phyloP scores from a whole-genome alignment of 352 stramenopile genomes.

The Phytophthora boehmeriae region DNA sequence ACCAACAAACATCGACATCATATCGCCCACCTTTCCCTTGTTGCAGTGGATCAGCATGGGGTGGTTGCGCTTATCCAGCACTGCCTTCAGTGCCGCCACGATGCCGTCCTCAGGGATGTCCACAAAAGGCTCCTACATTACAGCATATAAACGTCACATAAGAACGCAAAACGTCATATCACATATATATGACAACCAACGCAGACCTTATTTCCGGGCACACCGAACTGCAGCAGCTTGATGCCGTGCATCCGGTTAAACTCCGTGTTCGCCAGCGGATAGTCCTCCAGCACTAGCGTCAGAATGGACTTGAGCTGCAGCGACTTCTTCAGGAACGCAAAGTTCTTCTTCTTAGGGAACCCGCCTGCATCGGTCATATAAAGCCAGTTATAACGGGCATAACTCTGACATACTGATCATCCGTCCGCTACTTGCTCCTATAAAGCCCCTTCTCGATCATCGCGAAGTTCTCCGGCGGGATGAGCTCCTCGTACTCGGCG shows the following conservation, averaged over 20 bases:
- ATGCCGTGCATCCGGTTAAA: conserved; percentile 86
- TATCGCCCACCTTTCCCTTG: conserved; percentile 71
- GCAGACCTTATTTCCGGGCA: conserved; percentile 82
- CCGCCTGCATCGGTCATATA: conserved; percentile 39
- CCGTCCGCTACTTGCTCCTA: conserved; percentile 47
- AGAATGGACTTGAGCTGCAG: conserved; percentile 83
- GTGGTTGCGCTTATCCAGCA: conserved; percentile 87
- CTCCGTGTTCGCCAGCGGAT: conserved; percentile 79
- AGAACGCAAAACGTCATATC: conserved; percentile 5
- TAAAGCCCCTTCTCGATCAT: conserved; percentile 90
- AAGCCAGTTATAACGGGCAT: background rate
- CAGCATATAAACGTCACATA: background rate
- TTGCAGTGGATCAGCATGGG: conserved; percentile 91
- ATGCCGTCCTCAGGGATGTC: conserved; percentile 87
- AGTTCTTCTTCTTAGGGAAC: conserved; percentile 92
- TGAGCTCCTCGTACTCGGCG: conserved; percentile 82
- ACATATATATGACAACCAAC: background rate
- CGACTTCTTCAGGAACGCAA: conserved; percentile 79
- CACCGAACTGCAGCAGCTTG: conserved; percentile 82
- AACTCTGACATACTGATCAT: background rate
- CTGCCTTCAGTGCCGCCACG: conserved; percentile 66
- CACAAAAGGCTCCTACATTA: conserved; percentile 75
- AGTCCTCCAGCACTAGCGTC: conserved; percentile 88
- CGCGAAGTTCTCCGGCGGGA: conserved; percentile 88
- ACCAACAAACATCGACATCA: background rate